These are phyloP conservation scores for Russula griseocarnosa DNA, from an alignment of 768 basidiomycete genomes.

Conservation along the genomic window DNA sequence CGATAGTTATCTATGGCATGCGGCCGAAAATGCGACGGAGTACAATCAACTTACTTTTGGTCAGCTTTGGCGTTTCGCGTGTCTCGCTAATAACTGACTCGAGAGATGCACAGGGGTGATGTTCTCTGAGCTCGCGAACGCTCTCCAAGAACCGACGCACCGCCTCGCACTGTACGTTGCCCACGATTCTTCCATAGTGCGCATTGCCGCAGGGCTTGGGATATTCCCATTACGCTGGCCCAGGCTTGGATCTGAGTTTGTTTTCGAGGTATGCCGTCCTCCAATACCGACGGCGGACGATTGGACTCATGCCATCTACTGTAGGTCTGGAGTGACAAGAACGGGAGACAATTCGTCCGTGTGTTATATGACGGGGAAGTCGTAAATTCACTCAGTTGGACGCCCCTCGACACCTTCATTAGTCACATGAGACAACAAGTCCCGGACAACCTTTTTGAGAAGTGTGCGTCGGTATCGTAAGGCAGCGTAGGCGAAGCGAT, in stretches of 20 bases:
- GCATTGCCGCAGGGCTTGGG: slow-evolving; percentile 38
- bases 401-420: slow-evolving; percentile 36
- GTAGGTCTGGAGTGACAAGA: slow-evolving; percentile 39
- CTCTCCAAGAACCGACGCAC: slow-evolving; percentile 35
- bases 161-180: slow-evolving; percentile 43
- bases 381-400: slow-evolving; percentile 38
- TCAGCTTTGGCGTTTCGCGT: slow-evolving; percentile 13
- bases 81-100: not conserved
- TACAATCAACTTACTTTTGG: slow-evolving; percentile 46
- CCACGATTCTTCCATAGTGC: slow-evolving; percentile 44
- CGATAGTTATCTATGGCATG: slow-evolving; percentile 47
- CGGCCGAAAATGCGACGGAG: slow-evolving; percentile 40
- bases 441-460: slow-evolving; percentile 35
- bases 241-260: slow-evolving; percentile 43
- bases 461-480: slow-evolving; percentile 19
- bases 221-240: slow-evolving; percentile 41
- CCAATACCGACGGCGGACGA: not conserved
- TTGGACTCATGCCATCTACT: not conserved
- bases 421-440: slow-evolving; percentile 35
- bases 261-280: slow-evolving; percentile 39
- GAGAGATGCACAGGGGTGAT: slow-evolving; percentile 39
- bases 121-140: slow-evolving; percentile 40
- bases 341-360: slow-evolving; percentile 36
- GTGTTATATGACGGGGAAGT: slow-evolving; percentile 44
- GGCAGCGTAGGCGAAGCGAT: not conserved